These are phyloP conservation scores for Podaxis sp. DNA, from an alignment of 768 basidiomycete genomes.

Conservation along the genomic window DNA sequence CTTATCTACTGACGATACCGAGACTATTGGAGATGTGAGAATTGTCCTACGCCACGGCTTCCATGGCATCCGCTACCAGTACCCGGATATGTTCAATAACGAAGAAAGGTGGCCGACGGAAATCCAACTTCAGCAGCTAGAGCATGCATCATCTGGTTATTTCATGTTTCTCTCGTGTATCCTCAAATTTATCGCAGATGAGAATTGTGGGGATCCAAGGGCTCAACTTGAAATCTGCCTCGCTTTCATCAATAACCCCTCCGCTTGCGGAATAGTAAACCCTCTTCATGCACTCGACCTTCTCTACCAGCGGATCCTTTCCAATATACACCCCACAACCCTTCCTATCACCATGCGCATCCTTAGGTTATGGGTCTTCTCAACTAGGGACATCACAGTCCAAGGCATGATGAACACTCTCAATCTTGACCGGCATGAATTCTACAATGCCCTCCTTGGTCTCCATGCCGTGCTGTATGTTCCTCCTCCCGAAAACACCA, in stretches of 20 bases:
- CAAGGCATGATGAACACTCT: too few relatives aligned
- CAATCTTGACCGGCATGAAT: too few relatives aligned
- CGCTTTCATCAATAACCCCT: background rate
- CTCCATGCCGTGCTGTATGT: too few relatives aligned
- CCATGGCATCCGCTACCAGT: background rate
- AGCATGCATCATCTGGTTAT: background rate
- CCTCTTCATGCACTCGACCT: constrained; percentile 4
- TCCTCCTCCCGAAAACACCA: too few relatives aligned
- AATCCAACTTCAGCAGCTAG: background rate
- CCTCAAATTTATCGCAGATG: constrained; percentile 1
- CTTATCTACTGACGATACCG: background rate
- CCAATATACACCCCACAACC: background rate
- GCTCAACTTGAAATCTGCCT: background rate
- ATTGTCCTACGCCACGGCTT: background rate
- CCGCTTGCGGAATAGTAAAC: background rate
- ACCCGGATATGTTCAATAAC: background rate
- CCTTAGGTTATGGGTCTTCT: background rate
- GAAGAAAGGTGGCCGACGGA: background rate
- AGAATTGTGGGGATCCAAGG: background rate
- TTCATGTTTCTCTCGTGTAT: constrained; percentile 2
- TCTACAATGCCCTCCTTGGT: too few relatives aligned
- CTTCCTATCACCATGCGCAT: background rate
- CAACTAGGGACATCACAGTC: too few relatives aligned
- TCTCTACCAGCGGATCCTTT: background rate
- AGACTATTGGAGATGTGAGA: background rate